Evolutionary conservation across 129 eudicot species (phyloP), one percentile per base, ranked within the genome.

Genomic region (Artemisia tridentata): DNA sequence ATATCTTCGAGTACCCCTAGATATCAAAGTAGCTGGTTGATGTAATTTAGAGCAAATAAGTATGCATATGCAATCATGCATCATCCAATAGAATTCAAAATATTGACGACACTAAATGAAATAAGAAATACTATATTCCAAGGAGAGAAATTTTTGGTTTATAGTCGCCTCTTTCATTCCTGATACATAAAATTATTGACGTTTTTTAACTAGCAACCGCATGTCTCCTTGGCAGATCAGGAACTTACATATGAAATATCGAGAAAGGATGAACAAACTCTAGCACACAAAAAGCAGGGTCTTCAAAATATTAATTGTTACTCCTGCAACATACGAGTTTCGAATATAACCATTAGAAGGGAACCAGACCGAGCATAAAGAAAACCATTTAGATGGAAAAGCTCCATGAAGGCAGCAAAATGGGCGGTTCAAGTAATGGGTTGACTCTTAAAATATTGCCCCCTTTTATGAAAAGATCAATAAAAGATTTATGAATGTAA

Each of bases 241-340:
- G 31, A 61, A 61, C 11, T 27, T 29, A 61, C 66, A 61, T 25
- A 61, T 10, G 46, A 60, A 27, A 25, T 60, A 25, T 25, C 19
- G 15, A 61, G 43, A 61, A 61, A 71, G 27, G 16, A 21, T 38
- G 16, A 52, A 63, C 53, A 51, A 34, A 38, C 71, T 52, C 71
- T 75, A 19, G 31, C 67, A 7, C 27, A 66, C 66, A 54, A 74
- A 74, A 54, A 53, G 41, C 57, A 23, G 52, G 41, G 50, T 75
- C 74, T 27, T 67, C 67, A 56, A 61, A 23, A 63, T 75, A 6
- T 67, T 23, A 38, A 31, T 25, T 46, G 67, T 75, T 58, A 75
- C 3, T 67, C 79, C 79, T 75, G 79, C 73, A 67, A 65, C 15
- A 56, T 8, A 56, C 20, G 21, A 64, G 29, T 50, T 66, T 38